These are phyloP conservation scores for Didymella segeticola DNA, from an alignment of 2,329 filamentous ascomycete species.

Conservation along the genomic window DNA sequence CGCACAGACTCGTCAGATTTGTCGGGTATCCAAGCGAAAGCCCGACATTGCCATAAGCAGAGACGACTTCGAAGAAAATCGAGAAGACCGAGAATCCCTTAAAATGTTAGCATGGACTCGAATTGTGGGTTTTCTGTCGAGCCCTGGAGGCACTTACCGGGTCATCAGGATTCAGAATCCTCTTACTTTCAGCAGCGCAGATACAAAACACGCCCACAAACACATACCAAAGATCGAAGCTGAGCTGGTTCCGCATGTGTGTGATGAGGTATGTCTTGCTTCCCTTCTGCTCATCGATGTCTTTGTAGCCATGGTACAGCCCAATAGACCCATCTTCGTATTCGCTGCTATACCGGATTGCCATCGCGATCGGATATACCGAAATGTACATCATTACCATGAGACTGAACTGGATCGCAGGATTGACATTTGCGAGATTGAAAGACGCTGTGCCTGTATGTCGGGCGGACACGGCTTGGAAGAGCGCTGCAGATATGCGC, in stretches of 20 bases:
- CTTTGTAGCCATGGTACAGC: conserved; percentile 55
- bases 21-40: conserved; percentile 54
- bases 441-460: conserved; percentile 57
- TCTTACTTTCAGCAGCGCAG: conserved; percentile 21
- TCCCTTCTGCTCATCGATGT: conserved; percentile 19
- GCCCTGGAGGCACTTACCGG: conserved; percentile 28
- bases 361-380: conserved; percentile 65
- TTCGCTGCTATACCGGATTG: conserved; percentile 63
- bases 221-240: conserved; percentile 54
- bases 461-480: conserved; percentile 61
- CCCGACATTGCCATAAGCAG: conserved; percentile 49
- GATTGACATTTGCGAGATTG: conserved; percentile 55
- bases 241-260: conserved; percentile 51
- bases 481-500: conserved; percentile 62
- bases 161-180: conserved; percentile 48
- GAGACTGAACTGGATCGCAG: conserved; percentile 63
- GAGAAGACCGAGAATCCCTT: conserved; percentile 49
- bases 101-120: not conserved
- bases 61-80: conserved; percentile 53
- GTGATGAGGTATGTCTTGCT: conserved; percentile 29
- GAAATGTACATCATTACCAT: conserved; percentile 71
- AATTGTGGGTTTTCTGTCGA: too few species aligned
- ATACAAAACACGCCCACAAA: conserved; percentile 53
- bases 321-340: conserved; percentile 68
- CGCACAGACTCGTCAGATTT: conserved; percentile 53